Base-by-base conservation (phyloP, 2,329 filamentous ascomycete genomes). In the Phyllosticta ampelicida region DNA sequence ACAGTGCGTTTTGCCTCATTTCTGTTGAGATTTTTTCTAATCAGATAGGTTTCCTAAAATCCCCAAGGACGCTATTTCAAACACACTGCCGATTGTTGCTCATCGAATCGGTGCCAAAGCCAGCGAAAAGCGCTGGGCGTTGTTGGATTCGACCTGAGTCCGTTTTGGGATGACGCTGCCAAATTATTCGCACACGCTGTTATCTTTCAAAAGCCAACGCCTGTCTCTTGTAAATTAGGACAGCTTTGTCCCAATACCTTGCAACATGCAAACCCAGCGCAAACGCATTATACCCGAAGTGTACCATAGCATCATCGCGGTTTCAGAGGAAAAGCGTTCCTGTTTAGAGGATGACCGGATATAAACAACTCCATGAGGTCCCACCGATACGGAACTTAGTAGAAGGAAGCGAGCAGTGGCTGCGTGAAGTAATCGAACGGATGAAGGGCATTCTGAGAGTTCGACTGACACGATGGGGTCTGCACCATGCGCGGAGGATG, bases 1-100 rank as follows among this genome's bases (percentile, higher is more conserved):
- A 67, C 79, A 83, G 75, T 82, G 71, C 60, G 75, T 65, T n/a
- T 19, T 9, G 1, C 6, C 30, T 9, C 9, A 16, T 13, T 9
- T n/a, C 16, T 11, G 11, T 11, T 8, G 20, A 23, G 44, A 49
- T 28, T 9, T 48, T 13, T 18, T n/a, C 51, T 53, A 36, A 66
- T 50, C 66, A 55, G 48, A 57, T 44, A 82, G 80, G 63, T 90
- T 92, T 63, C 82, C 85, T 0, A 85, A 85, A 61, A 79, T 85
- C 51, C 82, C 85, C 1, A 89, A 86, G 65, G 81, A 83, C 19
- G 81, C 84, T 21, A 83, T 95, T 64, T 87, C 84, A 66, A 80
- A 83, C 56, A 91, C 87, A 0, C 73, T 94, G 19, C 83, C 83
- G 61, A 73, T 73, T 9, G 75, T 88, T 55, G 89, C 89, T 9